Percentiles rank a stretch among this genome's conserved stretches.
Evolutionary conservation across 331 rosid genomes (phyloP).

Genomic region (Spiraea crenata): DNA sequence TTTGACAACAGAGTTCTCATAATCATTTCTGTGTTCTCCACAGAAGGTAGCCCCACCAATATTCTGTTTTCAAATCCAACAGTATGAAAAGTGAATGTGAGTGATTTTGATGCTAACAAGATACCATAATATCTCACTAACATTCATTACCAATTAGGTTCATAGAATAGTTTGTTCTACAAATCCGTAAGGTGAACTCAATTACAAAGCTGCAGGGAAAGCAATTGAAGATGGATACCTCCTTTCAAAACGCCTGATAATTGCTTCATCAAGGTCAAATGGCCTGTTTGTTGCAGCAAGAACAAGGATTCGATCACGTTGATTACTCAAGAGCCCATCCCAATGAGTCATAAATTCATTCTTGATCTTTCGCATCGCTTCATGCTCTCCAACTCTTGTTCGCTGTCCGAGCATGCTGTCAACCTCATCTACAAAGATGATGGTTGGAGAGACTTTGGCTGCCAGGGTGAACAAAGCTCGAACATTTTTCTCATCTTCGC

Average conservation of each 20-base stretch:
- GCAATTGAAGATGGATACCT: slow-evolving; percentile 44
- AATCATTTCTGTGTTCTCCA: slow-evolving; percentile 83
- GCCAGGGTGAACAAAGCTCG: slow-evolving; percentile 92
- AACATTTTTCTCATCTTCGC: slow-evolving; percentile 97
- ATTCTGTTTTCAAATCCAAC: slow-evolving; percentile 50
- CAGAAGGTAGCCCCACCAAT: slow-evolving; percentile 86
- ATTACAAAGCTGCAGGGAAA: not conserved
- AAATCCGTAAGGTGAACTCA: not conserved
- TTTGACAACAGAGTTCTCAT: slow-evolving; percentile 66
- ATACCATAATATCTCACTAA: too few species aligned
- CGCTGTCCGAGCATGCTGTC: slow-evolving; percentile 96
- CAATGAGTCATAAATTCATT: slow-evolving; percentile 94
- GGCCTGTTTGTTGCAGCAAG: slow-evolving; percentile 99
- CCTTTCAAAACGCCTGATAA: slow-evolving; percentile 89
- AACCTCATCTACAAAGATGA: slow-evolving; percentile 94
- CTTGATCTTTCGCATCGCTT: slow-evolving; percentile 97
- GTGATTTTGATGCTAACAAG: not conserved
- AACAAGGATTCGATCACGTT: slow-evolving; percentile 81
- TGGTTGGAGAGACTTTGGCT: slow-evolving; percentile 90
- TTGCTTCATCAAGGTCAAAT: slow-evolving; percentile 96
- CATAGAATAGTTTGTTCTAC: not conserved
- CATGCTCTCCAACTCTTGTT: slow-evolving; percentile 94
- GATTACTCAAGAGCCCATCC: slow-evolving; percentile 88
- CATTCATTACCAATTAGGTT: not conserved
- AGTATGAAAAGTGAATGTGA: slow-evolving; percentile 5